Percentiles rank a stretch among this genome's conserved stretches.
These are phyloP conservation scores for Rusavskia elegans DNA, from an alignment of 495 filamentous ascomycete species.

Conservation along the genomic window DNA sequence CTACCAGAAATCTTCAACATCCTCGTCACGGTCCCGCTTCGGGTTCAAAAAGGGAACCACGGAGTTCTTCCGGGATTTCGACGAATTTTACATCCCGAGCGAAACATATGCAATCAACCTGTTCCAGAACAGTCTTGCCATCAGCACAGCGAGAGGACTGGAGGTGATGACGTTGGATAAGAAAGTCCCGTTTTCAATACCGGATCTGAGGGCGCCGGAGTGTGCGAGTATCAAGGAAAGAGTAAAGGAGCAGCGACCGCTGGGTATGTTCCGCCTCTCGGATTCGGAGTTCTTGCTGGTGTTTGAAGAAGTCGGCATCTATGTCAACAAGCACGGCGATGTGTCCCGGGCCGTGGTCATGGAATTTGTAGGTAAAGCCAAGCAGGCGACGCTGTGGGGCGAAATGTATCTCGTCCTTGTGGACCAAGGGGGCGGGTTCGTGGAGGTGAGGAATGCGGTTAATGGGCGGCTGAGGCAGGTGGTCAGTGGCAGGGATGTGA, in stretches of 20 bases:
- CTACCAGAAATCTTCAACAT: conserved; percentile 52
- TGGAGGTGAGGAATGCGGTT: conserved; percentile 92
- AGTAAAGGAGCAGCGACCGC: conserved; percentile 62
- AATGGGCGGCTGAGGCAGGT: conserved; percentile 89
- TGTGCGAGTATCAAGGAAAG: conserved; percentile 64
- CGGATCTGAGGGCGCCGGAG: conserved; percentile 49
- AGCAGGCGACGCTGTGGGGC: conserved; percentile 72
- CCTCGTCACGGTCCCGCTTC: conserved; percentile 32
- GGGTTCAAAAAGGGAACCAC: conserved; percentile 50
- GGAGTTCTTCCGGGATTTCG: conserved; percentile 94
- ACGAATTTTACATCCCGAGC: conserved; percentile 97
- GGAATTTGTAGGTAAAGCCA: conserved; percentile 88
- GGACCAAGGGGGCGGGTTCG: conserved; percentile 75
- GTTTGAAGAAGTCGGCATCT: conserved; percentile 90
- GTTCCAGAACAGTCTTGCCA: conserved; percentile 82
- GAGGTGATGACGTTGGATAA: conserved; percentile 94
- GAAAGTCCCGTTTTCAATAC: conserved; percentile 81
- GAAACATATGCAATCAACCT: conserved; percentile 92
- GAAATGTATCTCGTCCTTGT: conserved; percentile 50
- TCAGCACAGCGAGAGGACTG: conserved; percentile 82
- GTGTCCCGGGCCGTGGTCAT: conserved; percentile 84
- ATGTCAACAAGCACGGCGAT: conserved; percentile 95
- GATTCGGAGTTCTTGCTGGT: conserved; percentile 87
- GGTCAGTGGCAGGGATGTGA: conserved; percentile 75
- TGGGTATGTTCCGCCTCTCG: conserved; percentile 92